phyloP scores from a whole-genome alignment of 441 rosid species.

The Daphne laureola region DNA sequence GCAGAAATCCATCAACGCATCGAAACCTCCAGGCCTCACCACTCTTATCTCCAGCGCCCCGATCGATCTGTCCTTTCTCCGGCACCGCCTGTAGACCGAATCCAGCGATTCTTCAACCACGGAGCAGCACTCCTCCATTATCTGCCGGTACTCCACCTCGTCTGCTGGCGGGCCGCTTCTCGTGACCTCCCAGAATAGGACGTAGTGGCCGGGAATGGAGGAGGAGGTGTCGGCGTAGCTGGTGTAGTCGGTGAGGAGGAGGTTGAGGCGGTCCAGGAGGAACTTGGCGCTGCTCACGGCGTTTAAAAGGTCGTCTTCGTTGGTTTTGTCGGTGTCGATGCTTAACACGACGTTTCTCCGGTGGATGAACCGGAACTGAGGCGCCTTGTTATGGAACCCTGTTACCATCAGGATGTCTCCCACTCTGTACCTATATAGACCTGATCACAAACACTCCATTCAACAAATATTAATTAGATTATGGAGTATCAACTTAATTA shows the following conservation, averaged over 20 bases:
- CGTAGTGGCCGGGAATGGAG: constrained; percentile 81
- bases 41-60: constrained; percentile 84
- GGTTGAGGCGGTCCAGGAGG: constrained; percentile 48
- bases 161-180: constrained; percentile 23
- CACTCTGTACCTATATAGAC: constrained; percentile 72
- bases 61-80: constrained; percentile 65
- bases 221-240: constrained; percentile 69
- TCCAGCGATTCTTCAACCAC: constrained; percentile 71
- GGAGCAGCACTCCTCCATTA: constrained; percentile 74
- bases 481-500: too few species aligned
- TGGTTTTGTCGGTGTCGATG: constrained; percentile 82
- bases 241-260: constrained; percentile 67
- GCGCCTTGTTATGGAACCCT: constrained; percentile 68
- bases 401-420: constrained; percentile 83
- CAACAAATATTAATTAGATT: too few species aligned
- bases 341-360: constrained; percentile 70
- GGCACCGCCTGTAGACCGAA: constrained; percentile 70
- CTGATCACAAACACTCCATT: too few species aligned
- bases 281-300: constrained; percentile 64
- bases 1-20: constrained; percentile 74
- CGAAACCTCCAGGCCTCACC: constrained; percentile 61
- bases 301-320: constrained; percentile 71
- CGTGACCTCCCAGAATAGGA: constrained; percentile 78
- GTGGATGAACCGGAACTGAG: constrained; percentile 72
- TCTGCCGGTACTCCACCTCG: constrained; percentile 23